Evolutionary conservation across 2,329 filamentous ascomycete genomes (phyloP), one percentile per base, ranked within the genome.

Genomic region (Aspergillus cejpii): DNA sequence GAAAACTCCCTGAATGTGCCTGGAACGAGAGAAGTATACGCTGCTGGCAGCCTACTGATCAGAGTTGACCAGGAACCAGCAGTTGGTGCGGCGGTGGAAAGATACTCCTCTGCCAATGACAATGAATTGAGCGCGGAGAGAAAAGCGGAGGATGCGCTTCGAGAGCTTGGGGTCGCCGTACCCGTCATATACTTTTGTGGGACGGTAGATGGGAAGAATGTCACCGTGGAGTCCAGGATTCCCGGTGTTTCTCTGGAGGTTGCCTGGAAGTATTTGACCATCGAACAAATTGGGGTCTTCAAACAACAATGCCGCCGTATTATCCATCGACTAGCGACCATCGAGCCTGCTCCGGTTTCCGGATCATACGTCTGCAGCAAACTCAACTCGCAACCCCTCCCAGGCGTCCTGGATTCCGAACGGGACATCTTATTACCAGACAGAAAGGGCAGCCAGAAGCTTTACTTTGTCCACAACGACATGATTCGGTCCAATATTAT

Each of bases 221-320:
- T 69, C 31, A 63, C 66, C 6, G 59, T 68, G 33, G 66, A 69
- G 51, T 66, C 65, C 11, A 57, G 67, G 34, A 64, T 70, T 17
- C 64, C 66, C 3, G 67, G 67, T 3, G 62, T 68, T 38, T 63
- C 66, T 11, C 51, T 70, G 23, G 62, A 68, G 33, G 56, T 63
- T 34, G 65, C 59, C n/a, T 70, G 61, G 63, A 63, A 54, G 17
- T 63, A 67, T 42, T 59, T 70, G 17, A 58, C 54, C 15, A n/a
- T 44, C 6, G 53, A 58, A 14, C 60, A 70, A 45, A 63, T 66
- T 19, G 47, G 57, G 12, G 42, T 34, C 17, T 54, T 68, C 39
- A 70, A 68, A 38, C 48, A 58, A 23, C 66, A 70, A 45, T 63
- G 62, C 41, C 65, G 63, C 31, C 59, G 59, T 17, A 58, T 69